Conservation (phyloP, 2,329 filamentous ascomycete species). For the Metarhizium humberi region DNA sequence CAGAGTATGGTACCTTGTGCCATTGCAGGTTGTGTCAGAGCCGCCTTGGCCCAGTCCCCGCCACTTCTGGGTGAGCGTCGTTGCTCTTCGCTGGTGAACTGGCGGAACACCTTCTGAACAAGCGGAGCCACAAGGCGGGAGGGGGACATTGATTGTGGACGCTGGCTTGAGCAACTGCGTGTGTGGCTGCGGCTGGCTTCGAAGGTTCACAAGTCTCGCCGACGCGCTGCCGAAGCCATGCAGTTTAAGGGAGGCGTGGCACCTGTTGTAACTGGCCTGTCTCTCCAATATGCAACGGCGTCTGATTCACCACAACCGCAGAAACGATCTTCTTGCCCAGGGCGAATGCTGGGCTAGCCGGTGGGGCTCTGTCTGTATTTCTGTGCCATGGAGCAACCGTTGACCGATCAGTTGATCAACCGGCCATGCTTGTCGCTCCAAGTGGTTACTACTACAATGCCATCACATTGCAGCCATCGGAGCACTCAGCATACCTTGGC, state of each 20-base stretch:
- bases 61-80: constrained; percentile 4
- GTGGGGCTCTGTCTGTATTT: not conserved
- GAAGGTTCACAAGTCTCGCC: constrained; percentile 5
- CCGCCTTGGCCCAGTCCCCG: not conserved
- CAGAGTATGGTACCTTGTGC: not conserved
- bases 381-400: not conserved
- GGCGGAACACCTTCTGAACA: not conserved
- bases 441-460: too few species aligned
- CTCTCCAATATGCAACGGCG: not conserved
- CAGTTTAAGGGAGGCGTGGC: not conserved
- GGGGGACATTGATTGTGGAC: not conserved
- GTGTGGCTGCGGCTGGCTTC: constrained; percentile 1
- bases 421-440: not conserved
- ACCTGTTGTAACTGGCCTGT: not conserved
- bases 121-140: not conserved
- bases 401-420: not conserved
- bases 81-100: constrained; percentile 3
- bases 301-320: not conserved
- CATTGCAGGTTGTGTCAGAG: not conserved
- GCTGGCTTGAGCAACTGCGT: not conserved
- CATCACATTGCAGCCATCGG: not conserved
- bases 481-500: not conserved
- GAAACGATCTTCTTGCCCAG: not conserved
- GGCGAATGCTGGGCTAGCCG: not conserved
- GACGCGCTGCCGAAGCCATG: constrained; percentile 7